Evolutionary conservation across 345 rosid genomes (phyloP).

Genomic region (Reutealis trisperma): DNA sequence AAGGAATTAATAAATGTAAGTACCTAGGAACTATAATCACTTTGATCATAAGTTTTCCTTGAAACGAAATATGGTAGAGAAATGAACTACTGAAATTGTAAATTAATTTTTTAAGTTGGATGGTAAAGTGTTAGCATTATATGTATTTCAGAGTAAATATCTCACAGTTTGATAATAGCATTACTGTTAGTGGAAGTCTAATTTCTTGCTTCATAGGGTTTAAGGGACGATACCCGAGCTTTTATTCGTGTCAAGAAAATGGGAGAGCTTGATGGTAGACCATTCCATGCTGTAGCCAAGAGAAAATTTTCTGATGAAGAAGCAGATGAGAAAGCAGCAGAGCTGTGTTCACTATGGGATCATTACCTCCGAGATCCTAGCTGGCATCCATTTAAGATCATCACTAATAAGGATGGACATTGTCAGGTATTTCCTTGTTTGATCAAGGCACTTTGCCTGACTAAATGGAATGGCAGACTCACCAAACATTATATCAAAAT

Average conservation of each 20-base stretch:
- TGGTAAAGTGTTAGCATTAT: background rate
- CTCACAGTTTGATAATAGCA: background rate
- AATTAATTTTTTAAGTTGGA: background rate
- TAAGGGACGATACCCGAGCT: conserved; percentile 20
- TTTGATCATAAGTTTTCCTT: background rate
- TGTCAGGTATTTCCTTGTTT: conserved; percentile 24
- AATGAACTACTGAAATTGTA: background rate
- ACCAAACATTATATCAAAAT: background rate
- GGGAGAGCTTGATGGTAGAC: conserved; percentile 53
- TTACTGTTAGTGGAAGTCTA: background rate
- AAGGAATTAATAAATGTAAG: conserved; percentile 65
- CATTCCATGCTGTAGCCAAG: conserved; percentile 43
- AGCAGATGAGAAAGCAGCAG: conserved; percentile 38
- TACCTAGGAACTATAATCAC: background rate
- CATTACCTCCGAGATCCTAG: conserved; percentile 38
- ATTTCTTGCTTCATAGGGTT: conserved; percentile 36
- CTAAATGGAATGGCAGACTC: background rate
- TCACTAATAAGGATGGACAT: conserved; percentile 29
- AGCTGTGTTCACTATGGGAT: conserved; percentile 56
- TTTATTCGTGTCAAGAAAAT: conserved; percentile 52
- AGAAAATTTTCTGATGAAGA: conserved; percentile 35
- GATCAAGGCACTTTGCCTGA: background rate
- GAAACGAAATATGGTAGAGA: background rate
- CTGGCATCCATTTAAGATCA: conserved; percentile 56
- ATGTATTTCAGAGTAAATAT: background rate